A percentile compares a stretch with the other conserved stretches of the same genome.
phyloP scores from a whole-genome alignment of 2,329 filamentous ascomycete genomes.

The Trichoderma atrobrunneum region DNA sequence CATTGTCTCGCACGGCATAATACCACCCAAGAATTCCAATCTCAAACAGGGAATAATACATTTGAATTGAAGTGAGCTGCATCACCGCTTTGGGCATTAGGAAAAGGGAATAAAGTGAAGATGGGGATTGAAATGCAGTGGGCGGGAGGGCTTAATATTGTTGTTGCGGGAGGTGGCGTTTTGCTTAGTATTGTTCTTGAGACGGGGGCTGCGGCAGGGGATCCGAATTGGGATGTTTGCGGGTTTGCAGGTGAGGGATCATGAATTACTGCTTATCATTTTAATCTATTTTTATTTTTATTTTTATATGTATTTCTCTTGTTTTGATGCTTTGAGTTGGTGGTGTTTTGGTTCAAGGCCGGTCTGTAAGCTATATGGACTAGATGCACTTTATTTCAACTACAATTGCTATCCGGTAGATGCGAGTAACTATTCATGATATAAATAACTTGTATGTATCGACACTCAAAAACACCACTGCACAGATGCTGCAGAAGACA shows the following conservation, averaged over 20 bases:
- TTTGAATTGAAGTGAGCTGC: background rate
- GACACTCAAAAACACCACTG: background rate
- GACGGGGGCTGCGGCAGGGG: constrained; percentile 20
- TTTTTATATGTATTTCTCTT: background rate
- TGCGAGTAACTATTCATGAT: background rate
- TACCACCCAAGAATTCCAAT: background rate
- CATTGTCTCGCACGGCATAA: background rate
- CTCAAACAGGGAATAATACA: background rate
- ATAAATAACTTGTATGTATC: background rate
- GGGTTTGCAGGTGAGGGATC: background rate
- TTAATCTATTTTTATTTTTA: background rate
- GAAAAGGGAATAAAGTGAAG: background rate
- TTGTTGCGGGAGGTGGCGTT: constrained; percentile 31
- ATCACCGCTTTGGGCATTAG: background rate
- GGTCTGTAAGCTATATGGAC: background rate
- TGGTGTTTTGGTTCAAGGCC: background rate
- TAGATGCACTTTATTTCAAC: background rate
- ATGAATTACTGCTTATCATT: background rate
- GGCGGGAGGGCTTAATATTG: constrained; percentile 32
- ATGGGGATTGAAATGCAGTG: background rate
- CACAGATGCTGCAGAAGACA: background rate
- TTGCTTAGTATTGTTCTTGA: constrained; percentile 36
- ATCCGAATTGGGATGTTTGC: constrained; percentile 4
- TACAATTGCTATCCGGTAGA: background rate
- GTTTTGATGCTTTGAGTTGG: background rate